Base-by-base conservation (phyloP, 345 rosid genomes). In the Salix udensis region DNA sequence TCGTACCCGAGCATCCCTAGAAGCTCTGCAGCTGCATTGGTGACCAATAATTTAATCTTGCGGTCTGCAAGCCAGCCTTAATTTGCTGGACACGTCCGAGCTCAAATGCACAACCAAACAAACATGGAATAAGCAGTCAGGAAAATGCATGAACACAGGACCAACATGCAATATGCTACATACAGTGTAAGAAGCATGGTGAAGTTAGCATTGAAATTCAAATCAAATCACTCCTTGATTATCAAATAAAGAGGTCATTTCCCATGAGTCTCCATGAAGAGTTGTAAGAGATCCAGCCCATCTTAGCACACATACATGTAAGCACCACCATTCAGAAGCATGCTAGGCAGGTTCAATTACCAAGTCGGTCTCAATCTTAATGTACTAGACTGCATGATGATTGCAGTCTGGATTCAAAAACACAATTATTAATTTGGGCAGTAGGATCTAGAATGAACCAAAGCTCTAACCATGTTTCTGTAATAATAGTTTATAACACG, bases 1-100 rank as follows among this genome's bases (percentile, higher is more conserved):
- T 94, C 99, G 68, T 94, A 96, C 31, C 99, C 97, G 6, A 94
- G 97, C 81, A 76, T 90, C 12, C 91, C 99, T 0, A 96, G 93
- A 72, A 92, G 93, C 69, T 89, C 89, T 37, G 92, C 86, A 23
- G 99, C 96, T 7, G 87, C 89, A 61, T 94, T 94, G 0, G 85
- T 90, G 66, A 96, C 87, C 78, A 44, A 61, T n/a, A 94, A 77
- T 82, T 86, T 91, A 88, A 94, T 91, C 85, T 96, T 96, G 75
- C 92, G 86, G 72, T 96, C 99, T 15, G 92, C 91, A 65, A 92
- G 84, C 66, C 99, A n/a, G n/a, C n/a, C n/a, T n/a, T n/a, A n/a
- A n/a, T 87, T 84, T 90, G 89, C 79, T 92, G 97, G 77, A 96
- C 97, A 1, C 99, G 95, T 16, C 89, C 93, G 86, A 96, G 74